phyloP scores from a whole-genome alignment of 2,329 filamentous ascomycete species.

The Davidsoniella australis region DNA sequence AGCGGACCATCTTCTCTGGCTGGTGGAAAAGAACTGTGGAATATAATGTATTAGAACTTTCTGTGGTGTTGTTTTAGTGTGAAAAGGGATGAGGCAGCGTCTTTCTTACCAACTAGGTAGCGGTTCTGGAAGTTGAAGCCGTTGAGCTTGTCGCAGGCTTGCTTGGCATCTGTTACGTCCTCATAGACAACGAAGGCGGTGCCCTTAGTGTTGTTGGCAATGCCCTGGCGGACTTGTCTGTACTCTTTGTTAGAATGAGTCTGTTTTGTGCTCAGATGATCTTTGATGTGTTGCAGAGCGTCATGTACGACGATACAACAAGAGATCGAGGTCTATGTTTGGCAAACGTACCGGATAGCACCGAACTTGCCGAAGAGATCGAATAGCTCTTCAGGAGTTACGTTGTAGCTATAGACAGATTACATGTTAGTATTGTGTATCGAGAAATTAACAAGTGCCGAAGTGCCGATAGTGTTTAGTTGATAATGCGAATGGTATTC shows the following conservation, averaged over 20 bases:
- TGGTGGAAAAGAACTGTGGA: constrained; percentile 43
- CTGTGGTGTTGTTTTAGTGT: too few species aligned
- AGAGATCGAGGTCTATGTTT: too few species aligned
- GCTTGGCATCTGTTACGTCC: constrained; percentile 97
- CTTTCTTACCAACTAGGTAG: constrained; percentile 79
- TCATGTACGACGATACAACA: too few species aligned
- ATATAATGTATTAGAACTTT: neutral
- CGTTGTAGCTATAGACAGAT: constrained; percentile 64
- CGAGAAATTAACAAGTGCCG: neutral
- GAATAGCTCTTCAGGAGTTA: constrained; percentile 93
- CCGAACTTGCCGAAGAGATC: constrained; percentile 98
- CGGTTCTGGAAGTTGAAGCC: constrained; percentile 99
- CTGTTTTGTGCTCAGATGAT: too few species aligned
- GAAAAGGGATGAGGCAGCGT: neutral
- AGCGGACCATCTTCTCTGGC: constrained; percentile 54
- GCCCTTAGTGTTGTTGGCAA: constrained; percentile 92
- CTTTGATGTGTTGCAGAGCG: too few species aligned
- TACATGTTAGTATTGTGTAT: neutral
- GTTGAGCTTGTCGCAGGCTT: constrained; percentile 98
- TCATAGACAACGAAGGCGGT: constrained; percentile 99
- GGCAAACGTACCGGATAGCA: constrained; percentile 60
- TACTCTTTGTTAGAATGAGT: constrained; percentile 3
- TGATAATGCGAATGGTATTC: neutral
- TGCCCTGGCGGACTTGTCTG: constrained; percentile 96
- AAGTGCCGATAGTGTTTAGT: neutral